Conservation (phyloP, 768 basidiomycete genomes). For the Dendrothele bispora region DNA sequence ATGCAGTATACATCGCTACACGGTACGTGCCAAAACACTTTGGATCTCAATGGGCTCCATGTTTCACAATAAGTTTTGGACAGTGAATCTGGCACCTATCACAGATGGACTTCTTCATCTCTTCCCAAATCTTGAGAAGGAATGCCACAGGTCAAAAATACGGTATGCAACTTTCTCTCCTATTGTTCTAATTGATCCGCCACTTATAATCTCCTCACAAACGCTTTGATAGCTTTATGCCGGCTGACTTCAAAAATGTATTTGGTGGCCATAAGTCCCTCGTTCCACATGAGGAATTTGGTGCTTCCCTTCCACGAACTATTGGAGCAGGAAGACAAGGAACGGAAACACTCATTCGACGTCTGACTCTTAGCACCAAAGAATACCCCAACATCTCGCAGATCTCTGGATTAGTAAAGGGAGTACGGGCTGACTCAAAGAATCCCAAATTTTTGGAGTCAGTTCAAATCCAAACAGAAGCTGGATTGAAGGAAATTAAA, state of each 20-base stretch:
- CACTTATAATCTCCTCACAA: neutral
- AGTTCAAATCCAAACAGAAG: conserved; percentile 12
- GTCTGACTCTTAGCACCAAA: conserved; percentile 9
- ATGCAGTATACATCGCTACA: conserved; percentile 16
- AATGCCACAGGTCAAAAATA: conserved; percentile 10
- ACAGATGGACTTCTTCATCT: conserved; percentile 11
- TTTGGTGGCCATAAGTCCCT: no score
- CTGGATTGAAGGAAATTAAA: conserved; percentile 3
- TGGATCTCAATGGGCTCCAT: no score
- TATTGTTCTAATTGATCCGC: neutral
- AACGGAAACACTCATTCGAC: conserved; percentile 20
- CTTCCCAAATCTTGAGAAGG: conserved; percentile 20
- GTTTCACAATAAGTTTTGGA: neutral
- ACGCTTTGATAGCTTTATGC: conserved; percentile 1
- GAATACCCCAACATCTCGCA: conserved; percentile 18
- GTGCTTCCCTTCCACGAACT: no score
- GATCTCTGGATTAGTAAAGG: conserved; percentile 17
- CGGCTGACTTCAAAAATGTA: no score
- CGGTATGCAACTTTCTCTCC: conserved; percentile 8
- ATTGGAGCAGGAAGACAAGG: conserved; percentile 9
- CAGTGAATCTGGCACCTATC: neutral
- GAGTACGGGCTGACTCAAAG: neutral
- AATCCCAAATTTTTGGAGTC: neutral
- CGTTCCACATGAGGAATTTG: no score
- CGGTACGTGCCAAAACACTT: no score